Evolutionary conservation across 2,329 filamentous ascomycete genomes (phyloP), one percentile per base, ranked within the genome.

Genomic region (Penicillium sp.): DNA sequence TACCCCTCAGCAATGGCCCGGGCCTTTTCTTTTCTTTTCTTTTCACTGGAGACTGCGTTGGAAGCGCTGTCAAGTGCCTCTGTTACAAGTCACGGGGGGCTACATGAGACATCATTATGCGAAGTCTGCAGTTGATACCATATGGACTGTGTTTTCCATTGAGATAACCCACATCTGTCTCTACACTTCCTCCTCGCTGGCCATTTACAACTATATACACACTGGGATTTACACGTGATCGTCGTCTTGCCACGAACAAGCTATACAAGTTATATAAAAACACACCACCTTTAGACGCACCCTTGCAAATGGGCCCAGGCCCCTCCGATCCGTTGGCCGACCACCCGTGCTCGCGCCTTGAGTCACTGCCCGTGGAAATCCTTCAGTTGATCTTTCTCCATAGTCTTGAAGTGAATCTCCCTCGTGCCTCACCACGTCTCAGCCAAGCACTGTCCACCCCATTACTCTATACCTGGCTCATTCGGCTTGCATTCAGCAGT

Each of bases 351-450:
- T 69, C 68, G 28, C 51, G 51, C 17, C 61, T 78, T 21, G 75
- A 78, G 56, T 48, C 52, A 13, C 65, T 78, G 2, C 76, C 76
- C 0, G 57, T 67, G 13, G 76, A 78, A 58, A 64, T 78, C 22
- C 57, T 78, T 6, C 71, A 79, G 53, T 66, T 68, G 39, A 77
- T 79, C 45, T 79, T 79, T 57, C 66, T 75, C n/a, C 57, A 69
- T 28, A 69, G 69, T 21, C 63, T 74, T n/a, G 75, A 77, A 56
- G 57, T 77, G 53, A 72, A 74, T 43, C 64, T 77, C 10, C 68
- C 73, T 0, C 65, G 66, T 37, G 66, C 70, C 6, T 79, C 77
- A 1, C 61, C 61, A 5, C 53, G 64, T 29, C 62, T 79, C 32
- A 67, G 70, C 21, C 48, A 58, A 19, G 63, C 63, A 12, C 64